Conservation (phyloP, 2,329 filamentous ascomycete genomes). For the Sporothrix globosa region DNA sequence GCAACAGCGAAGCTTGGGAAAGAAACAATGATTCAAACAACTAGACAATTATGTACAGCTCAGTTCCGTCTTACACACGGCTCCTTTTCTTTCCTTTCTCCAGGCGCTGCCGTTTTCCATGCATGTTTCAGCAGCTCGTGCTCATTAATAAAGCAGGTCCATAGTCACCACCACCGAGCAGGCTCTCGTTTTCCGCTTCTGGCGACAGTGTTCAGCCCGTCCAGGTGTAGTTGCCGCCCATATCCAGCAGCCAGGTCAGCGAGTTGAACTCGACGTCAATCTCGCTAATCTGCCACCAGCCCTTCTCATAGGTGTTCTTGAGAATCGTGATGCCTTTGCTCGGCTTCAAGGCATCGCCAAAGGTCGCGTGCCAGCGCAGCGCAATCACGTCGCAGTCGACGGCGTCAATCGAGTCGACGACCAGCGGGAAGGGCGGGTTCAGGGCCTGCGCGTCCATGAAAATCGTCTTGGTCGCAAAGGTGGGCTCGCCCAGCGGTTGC, state of each 20-base stretch:
- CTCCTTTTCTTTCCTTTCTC: not conserved
- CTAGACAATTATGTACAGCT: constrained; percentile 8
- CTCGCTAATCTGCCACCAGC: constrained; percentile 41
- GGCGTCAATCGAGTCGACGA: constrained; percentile 41
- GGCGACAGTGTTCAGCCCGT: constrained; percentile 3
- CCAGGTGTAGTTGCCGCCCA: constrained; percentile 43
- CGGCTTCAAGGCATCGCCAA: constrained; percentile 41
- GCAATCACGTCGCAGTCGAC: constrained; percentile 41
- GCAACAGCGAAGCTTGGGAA: too few relatives aligned
- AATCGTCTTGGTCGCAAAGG: constrained; percentile 43
- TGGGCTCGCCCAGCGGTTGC: constrained; percentile 41
- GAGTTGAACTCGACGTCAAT: constrained; percentile 44
- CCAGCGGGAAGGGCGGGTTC: constrained; percentile 42
- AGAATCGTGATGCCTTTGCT: constrained; percentile 43
- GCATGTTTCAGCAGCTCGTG: too few relatives aligned
- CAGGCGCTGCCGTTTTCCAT: too few relatives aligned
- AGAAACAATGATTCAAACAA: not conserved
- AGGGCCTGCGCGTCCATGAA: constrained; percentile 42
- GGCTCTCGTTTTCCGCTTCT: too few relatives aligned
- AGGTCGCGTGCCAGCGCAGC: constrained; percentile 42
- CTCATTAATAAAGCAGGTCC: too few relatives aligned
- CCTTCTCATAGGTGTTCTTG: constrained; percentile 38
- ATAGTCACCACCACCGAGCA: too few relatives aligned
- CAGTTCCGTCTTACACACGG: not conserved
- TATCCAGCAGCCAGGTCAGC: constrained; percentile 43